Base-by-base conservation (phyloP, 1,284 basidiomycete species). In the Flammula alnicola region DNA sequence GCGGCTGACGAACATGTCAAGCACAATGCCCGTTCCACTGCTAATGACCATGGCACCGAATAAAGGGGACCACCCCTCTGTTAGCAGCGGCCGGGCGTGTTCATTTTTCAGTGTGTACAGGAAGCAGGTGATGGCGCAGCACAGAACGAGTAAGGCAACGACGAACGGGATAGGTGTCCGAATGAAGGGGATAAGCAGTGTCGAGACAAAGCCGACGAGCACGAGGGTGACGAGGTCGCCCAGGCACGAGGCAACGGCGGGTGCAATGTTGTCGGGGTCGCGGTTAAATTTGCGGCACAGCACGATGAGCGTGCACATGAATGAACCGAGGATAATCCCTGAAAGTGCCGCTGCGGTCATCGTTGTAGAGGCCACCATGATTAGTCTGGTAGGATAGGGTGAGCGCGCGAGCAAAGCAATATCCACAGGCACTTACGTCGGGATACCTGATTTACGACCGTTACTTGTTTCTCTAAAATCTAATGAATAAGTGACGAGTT, bases 221-320 rank as follows among this genome's bases (percentile, higher is more conserved):
- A 89, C 81, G 37, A 98, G 81, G 0, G 96, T 97, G 45, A 98
- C 78, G 23, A 99, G 77, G 64, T 98, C 96, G 7, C 96, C 95
- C 0, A 98, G 78, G 56, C 93, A 95, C 2, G 93, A 85, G 0
- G 96, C 96, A 4, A 98, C 77, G 0, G 96, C 94, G 0, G 95
- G 93, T 3, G 95, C 92, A 56, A 98, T 96, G 66, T 98, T 98
- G 87, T 93, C 95, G 47, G 95, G 96, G 68, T 99, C 90, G 32
- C 88, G 79, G 3, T 86, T 83, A 46, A 81, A 81, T 60, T 77
- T 81, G 39, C 93, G 75, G 64, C 93, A 94, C 2, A 91, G 54
- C 16, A 98, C 79, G 31, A 98, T 84, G 17, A 98, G 78, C 5
- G 77, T 74, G 63, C 90, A 94, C 93, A 98, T 97, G 70, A 98